These are phyloP conservation scores for Apophysomyces ossiformis DNA, from an alignment of 371 early-diverging fungal species.

Conservation along the genomic window DNA sequence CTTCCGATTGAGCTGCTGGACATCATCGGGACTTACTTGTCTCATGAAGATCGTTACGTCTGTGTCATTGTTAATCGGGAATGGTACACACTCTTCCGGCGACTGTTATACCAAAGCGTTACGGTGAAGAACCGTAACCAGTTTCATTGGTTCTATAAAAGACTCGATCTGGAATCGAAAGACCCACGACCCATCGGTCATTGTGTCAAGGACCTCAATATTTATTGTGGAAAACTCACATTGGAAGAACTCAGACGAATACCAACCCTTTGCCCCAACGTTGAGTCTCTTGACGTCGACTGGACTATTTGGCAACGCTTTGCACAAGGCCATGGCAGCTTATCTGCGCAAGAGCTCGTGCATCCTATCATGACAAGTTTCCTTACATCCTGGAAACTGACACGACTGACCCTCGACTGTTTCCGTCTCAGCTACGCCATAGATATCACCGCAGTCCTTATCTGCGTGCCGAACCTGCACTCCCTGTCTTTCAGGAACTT, in stretches of 20 bases:
- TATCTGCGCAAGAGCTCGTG: no score
- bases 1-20: constrained; percentile 13
- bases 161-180: background rate
- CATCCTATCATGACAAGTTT: no score
- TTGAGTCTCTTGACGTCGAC: constrained; percentile 14
- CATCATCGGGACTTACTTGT: constrained; percentile 5
- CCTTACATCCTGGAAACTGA: no score
- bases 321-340: no score
- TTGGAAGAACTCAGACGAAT: background rate
- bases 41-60: constrained; percentile 13
- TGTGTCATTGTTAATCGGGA: constrained; percentile 11
- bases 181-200: background rate
- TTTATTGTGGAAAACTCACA: constrained; percentile 7
- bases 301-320: constrained; percentile 14
- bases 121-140: constrained; percentile 5
- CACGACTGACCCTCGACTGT: no score
- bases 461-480: no score
- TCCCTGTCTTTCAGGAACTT: no score
- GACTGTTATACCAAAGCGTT: constrained; percentile 7
- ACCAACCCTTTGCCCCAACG: constrained; percentile 9
- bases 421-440: no score
- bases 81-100: constrained; percentile 10
- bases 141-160: constrained; percentile 6
- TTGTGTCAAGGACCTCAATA: constrained; percentile 13
- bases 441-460: no score